A percentile compares a stretch with the other conserved stretches of the same genome.
Evolutionary conservation across 2,329 filamentous ascomycete genomes (phyloP).

Genomic region (Sporothrix protearum): DNA sequence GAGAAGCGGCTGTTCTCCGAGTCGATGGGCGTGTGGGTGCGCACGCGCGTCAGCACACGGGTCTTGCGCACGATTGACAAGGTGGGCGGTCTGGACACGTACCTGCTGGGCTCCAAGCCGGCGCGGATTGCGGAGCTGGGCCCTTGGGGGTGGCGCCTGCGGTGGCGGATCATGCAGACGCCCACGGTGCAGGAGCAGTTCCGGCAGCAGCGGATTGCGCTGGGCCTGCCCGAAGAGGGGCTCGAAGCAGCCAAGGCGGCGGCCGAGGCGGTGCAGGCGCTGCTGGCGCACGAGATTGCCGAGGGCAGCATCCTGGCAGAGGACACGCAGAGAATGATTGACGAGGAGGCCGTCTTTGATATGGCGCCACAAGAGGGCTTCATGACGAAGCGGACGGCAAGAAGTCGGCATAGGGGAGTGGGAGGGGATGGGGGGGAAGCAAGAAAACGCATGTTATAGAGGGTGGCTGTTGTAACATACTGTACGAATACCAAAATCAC

Average conservation of each 20-base stretch:
- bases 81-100: conserved; percentile 84
- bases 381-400: conserved; percentile 32
- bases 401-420: conserved; percentile 26
- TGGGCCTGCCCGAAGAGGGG: conserved; percentile 59
- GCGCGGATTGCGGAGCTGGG: conserved; percentile 80
- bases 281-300: conserved; percentile 27
- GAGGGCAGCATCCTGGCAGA: conserved; percentile 31
- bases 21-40: conserved; percentile 59
- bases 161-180: conserved; percentile 87
- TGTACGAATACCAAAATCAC: conserved; percentile 17
- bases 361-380: conserved; percentile 39
- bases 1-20: conserved; percentile 65
- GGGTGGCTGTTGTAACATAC: neutral
- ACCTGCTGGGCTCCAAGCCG: conserved; percentile 77
- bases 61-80: conserved; percentile 75
- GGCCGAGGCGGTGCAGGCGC: conserved; percentile 14
- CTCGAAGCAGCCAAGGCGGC: conserved; percentile 20
- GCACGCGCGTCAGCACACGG: conserved; percentile 64
- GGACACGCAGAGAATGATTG: conserved; percentile 41
- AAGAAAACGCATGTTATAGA: neutral
- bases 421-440: too few species aligned
- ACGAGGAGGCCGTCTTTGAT: conserved; percentile 45
- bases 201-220: conserved; percentile 56
- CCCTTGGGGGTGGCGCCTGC: conserved; percentile 81
- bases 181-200: conserved; percentile 61